phyloP scores from a whole-genome alignment of 495 filamentous ascomycete genomes.

The Daldinia loculata region DNA sequence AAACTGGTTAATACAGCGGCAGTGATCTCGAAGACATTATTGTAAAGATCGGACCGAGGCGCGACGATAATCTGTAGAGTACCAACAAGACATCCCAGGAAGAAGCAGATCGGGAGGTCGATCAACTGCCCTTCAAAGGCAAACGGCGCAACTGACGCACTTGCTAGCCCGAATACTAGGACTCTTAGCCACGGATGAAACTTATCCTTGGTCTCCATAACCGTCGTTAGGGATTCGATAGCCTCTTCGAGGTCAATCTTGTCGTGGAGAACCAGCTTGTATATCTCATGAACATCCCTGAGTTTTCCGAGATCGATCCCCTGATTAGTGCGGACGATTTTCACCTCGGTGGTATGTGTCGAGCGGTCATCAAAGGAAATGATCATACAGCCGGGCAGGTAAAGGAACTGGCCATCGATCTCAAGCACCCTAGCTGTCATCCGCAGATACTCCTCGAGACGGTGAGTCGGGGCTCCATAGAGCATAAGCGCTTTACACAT shows the following conservation, averaged over 20 bases:
- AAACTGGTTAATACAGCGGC: constrained; percentile 91
- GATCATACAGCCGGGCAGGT: constrained; percentile 95
- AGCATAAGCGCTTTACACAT: constrained; percentile 89
- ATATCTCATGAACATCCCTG: constrained; percentile 85
- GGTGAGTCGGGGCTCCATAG: constrained; percentile 80
- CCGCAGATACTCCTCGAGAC: constrained; percentile 83
- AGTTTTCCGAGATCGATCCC: constrained; percentile 87
- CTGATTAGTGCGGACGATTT: constrained; percentile 78
- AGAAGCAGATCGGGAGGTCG: constrained; percentile 86
- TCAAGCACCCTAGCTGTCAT: constrained; percentile 90
- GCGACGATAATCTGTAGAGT: constrained; percentile 82
- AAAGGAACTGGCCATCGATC: constrained; percentile 90
- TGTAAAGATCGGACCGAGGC: constrained; percentile 79
- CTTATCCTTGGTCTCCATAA: constrained; percentile 69
- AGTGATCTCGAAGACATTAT: constrained; percentile 91
- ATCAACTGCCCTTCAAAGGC: constrained; percentile 87
- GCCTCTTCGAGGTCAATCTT: constrained; percentile 86
- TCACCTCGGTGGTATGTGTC: constrained; percentile 93
- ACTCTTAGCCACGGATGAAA: constrained; percentile 78
- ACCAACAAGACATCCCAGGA: constrained; percentile 85
- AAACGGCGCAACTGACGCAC: constrained; percentile 82
- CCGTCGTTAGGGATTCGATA: constrained; percentile 70
- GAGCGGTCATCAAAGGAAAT: constrained; percentile 90
- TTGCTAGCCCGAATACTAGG: constrained; percentile 83
- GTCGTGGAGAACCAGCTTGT: constrained; percentile 94